Evolutionary conservation across 352 stramenopile genomes (phyloP), one percentile per base, ranked within the genome.

Genomic region (Pythium brachiatum): DNA sequence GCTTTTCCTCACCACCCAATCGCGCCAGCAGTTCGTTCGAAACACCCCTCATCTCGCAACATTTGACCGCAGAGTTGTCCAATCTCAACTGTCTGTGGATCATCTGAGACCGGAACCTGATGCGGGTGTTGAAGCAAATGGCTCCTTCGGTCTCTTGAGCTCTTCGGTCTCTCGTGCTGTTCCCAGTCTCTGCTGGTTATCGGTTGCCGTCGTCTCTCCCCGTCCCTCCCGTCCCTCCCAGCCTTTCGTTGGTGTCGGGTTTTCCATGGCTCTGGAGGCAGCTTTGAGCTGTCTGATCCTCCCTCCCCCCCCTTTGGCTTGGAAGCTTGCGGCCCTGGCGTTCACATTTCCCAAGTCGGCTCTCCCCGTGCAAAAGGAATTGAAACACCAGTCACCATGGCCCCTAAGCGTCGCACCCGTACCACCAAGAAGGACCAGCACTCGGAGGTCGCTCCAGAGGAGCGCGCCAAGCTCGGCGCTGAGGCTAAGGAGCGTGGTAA

Each of bases 401-500:
- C 85, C 66, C 85, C 85, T 51, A 90, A 88, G 72, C 83, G 83
- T 83, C 85, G 85, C 63, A 89, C 79, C 13, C 80, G 80, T 73
- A 94, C 88, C 70, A 88, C 79, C 65, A 89, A 83, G 69, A 92
- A 92, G 76, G 85, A 94, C 76, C 74, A 82, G 65, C 77, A 89
- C 75, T 85, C 84, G 61, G 68, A 54, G 58, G 61, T 95, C 46
- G 47, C 82, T 58, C 21, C 69, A 7, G 81, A 89, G 25, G 81
- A 95, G 73, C 86, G 86, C 62, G 64, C 73, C 66, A 86, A 81
- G 65, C 76, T 89, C 58, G 86, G 83, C 47, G 83, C 76, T 25
- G 84, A 95, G 74, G 86, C 86, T 68, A 95, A 95, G 76, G 86
- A 92, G 74, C 82, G 82, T 53, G 86, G 86, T 60, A 95, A 95